Percentiles rank a stretch among this genome's conserved stretches.
Conservation (phyloP, 2,329 filamentous ascomycete species). For the Sarocladium kiliense region DNA sequence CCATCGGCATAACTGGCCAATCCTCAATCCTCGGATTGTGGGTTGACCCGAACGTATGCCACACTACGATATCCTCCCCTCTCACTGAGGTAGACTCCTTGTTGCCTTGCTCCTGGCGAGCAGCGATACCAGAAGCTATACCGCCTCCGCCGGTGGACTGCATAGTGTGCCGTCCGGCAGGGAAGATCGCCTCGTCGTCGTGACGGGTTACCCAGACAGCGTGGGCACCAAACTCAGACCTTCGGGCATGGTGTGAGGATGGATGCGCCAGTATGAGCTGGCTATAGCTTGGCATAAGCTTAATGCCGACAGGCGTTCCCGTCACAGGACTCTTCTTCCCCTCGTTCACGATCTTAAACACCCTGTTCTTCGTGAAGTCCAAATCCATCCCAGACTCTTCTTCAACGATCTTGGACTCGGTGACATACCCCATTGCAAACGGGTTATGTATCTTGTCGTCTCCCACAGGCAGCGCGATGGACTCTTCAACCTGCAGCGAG, state of each 20-base stretch:
- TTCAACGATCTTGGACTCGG: constrained; percentile 36
- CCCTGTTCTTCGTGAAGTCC: constrained; percentile 41
- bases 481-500: constrained; percentile 38
- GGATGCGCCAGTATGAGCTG: constrained; percentile 36
- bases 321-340: constrained; percentile 35
- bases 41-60: constrained; percentile 56
- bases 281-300: constrained; percentile 40
- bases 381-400: constrained; percentile 43
- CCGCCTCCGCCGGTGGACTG: constrained; percentile 39
- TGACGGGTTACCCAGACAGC: constrained; percentile 41
- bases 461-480: constrained; percentile 35
- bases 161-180: constrained; percentile 38
- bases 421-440: constrained; percentile 41
- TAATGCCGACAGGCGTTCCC: constrained; percentile 39
- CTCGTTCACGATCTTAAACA: constrained; percentile 45
- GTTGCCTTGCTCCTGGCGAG: constrained; percentile 10
- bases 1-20: constrained; percentile 64
- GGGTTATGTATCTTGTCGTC: constrained; percentile 41
- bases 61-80: constrained; percentile 50
- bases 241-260: constrained; percentile 31
- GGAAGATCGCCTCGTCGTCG: constrained; percentile 36
- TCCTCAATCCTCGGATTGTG: constrained; percentile 62
- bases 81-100: constrained; percentile 24
- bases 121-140: constrained; percentile 25
- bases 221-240: constrained; percentile 38